Evolutionary conservation across 2,329 filamentous ascomycete genomes (phyloP).

Genomic region (Mycosphaerella arachidis): DNA sequence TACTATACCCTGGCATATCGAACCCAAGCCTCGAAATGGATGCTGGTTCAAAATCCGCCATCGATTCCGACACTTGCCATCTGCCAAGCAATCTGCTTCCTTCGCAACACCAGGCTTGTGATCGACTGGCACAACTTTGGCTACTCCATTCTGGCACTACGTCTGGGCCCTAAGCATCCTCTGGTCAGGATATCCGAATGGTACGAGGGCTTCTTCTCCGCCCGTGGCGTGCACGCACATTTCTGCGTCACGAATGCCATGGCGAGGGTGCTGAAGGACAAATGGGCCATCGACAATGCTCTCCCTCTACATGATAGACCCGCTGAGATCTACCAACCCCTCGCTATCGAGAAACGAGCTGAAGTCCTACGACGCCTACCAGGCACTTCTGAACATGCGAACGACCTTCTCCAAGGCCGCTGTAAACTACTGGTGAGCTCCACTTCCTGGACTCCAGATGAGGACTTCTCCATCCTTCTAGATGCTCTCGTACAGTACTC

Average conservation of each 20-base stretch:
- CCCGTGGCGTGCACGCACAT: constrained; percentile 58
- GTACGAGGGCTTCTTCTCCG: constrained; percentile 72
- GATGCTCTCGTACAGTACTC: constrained; percentile 76
- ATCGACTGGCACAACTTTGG: constrained; percentile 99
- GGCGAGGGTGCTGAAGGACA: constrained; percentile 64
- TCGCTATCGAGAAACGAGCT: constrained; percentile 46
- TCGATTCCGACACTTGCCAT: constrained; percentile 86
- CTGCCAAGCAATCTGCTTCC: constrained; percentile 64
- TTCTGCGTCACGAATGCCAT: constrained; percentile 89
- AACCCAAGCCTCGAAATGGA: constrained; percentile 72
- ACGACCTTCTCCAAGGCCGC: constrained; percentile 39
- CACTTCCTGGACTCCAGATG: constrained; percentile 95
- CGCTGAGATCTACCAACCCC: constrained; percentile 72
- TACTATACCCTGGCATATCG: constrained; percentile 68
- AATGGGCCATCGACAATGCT: constrained; percentile 58
- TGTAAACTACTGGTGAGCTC: constrained; percentile 78
- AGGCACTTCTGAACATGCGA: constrained; percentile 58
- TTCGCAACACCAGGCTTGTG: constrained; percentile 76
- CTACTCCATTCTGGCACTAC: constrained; percentile 79
- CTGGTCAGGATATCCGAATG: constrained; percentile 71
- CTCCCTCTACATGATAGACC: constrained; percentile 82
- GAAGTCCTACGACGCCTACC: constrained; percentile 62
- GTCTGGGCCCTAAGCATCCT: constrained; percentile 60
- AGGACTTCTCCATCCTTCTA: constrained; percentile 86
- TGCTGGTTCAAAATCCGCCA: constrained; percentile 88